These are phyloP conservation scores for Poterioochromonas sp. DNA, from an alignment of 352 stramenopile genomes.

Conservation along the genomic window DNA sequence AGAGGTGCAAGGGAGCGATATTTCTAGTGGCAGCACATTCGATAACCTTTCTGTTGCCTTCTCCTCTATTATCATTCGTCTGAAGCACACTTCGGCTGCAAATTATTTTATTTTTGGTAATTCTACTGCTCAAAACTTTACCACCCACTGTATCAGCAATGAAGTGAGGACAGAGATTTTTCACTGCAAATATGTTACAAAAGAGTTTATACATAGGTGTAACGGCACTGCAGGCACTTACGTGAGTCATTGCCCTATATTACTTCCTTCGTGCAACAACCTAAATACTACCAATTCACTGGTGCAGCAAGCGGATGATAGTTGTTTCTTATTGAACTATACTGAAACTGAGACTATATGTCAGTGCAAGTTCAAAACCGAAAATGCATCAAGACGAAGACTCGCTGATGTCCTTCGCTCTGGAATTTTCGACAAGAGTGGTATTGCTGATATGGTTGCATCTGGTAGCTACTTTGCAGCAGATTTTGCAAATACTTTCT, in stretches of 20 bases:
- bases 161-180: neutral
- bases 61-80: neutral
- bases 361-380: neutral
- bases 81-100: neutral
- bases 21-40: neutral
- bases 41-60: neutral
- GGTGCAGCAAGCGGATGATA: neutral
- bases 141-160: neutral
- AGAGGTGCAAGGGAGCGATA: neutral
- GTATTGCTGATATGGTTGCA: neutral
- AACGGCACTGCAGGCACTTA: neutral
- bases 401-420: neutral
- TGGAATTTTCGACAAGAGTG: neutral
- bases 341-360: neutral
- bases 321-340: neutral
- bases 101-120: neutral
- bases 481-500: neutral
- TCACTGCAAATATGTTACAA: neutral
- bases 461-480: neutral
- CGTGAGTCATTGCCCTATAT: neutral
- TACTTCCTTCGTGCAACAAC: neutral
- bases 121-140: neutral
- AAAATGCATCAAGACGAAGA: neutral
- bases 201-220: neutral
- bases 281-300: neutral